phyloP scores from a whole-genome alignment of 1,284 basidiomycete genomes.

The Moesziomyces sp. region DNA sequence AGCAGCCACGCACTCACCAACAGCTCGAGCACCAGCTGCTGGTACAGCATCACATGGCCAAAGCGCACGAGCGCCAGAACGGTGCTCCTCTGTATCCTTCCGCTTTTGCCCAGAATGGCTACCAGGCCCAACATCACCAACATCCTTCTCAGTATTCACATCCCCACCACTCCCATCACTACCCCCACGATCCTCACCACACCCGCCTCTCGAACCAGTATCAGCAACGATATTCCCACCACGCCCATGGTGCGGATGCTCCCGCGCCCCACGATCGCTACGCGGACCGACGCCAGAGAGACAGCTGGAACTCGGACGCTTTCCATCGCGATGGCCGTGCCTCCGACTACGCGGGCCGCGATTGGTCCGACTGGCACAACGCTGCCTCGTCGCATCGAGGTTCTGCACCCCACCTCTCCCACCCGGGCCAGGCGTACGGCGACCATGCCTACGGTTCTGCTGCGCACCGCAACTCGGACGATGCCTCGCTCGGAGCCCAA shows the following conservation, averaged over 20 bases:
- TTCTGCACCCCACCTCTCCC: slow-evolving; percentile 17
- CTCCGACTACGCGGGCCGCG: slow-evolving; percentile 6
- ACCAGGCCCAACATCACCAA: slow-evolving; percentile 3
- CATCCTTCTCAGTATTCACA: slow-evolving; percentile 11
- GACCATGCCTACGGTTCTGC: slow-evolving; percentile 9
- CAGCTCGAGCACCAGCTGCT: slow-evolving; percentile 55
- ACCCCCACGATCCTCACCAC: slow-evolving; percentile 13
- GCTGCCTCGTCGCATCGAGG: slow-evolving; percentile 15
- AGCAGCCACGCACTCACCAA: slow-evolving; percentile 47
- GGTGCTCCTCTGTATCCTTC: slow-evolving; percentile 12
- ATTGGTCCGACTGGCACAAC: slow-evolving; percentile 30
- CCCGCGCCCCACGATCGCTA: not conserved
- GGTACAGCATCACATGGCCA: slow-evolving; percentile 51
- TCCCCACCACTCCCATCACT: slow-evolving; percentile 13
- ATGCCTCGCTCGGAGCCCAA: slow-evolving; percentile 5
- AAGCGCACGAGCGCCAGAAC: slow-evolving; percentile 37
- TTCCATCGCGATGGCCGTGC: slow-evolving; percentile 21
- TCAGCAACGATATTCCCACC: slow-evolving; percentile 1
- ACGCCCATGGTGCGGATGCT: slow-evolving; percentile 1
- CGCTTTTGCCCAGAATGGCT: slow-evolving; percentile 7
- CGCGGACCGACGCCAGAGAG: slow-evolving; percentile 14
- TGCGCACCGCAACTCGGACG: slow-evolving; percentile 24
- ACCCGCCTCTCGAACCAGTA: not conserved
- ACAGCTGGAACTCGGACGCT: slow-evolving; percentile 16
- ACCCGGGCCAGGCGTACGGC: slow-evolving; percentile 11